These are phyloP conservation scores for Syzygium jambos DNA, from an alignment of 345 rosid genomes.

Conservation along the genomic window DNA sequence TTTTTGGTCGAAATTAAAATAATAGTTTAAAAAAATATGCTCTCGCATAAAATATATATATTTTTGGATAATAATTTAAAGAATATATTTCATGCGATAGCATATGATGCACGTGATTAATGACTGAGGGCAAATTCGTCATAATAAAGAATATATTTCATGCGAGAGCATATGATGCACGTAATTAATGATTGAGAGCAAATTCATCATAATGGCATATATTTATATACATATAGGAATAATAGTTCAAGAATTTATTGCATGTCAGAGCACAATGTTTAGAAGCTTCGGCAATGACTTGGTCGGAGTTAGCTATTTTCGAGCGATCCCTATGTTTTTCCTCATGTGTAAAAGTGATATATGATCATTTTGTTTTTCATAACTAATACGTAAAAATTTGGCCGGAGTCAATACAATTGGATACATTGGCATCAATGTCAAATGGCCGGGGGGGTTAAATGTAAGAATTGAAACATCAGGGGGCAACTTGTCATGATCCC, in stretches of 20 bases:
- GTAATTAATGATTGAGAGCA: background rate
- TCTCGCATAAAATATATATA: too few species aligned
- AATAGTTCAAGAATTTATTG: background rate
- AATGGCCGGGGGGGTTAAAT: background rate
- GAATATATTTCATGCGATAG: too few species aligned
- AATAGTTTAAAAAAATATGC: too few species aligned
- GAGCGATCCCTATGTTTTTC: background rate
- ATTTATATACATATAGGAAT: background rate
- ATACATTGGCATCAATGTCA: background rate
- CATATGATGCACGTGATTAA: too few species aligned
- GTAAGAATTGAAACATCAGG: background rate
- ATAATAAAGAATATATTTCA: background rate
- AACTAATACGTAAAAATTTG: background rate
- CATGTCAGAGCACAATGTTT: background rate
- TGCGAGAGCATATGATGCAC: fast-evolving
- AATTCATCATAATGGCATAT: fast-evolving
- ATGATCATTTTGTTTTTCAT: background rate
- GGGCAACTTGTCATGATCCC: background rate
- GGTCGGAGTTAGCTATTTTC: background rate
- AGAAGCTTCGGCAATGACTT: fast-evolving
- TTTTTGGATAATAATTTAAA: too few species aligned
- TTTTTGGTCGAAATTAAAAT: too few species aligned
- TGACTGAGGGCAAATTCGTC: too few species aligned
- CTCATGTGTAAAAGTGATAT: background rate
- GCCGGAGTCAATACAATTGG: fast-evolving